phyloP scores from a whole-genome alignment of 2,329 filamentous ascomycete genomes.

The Diaporthe citrichinensis region DNA sequence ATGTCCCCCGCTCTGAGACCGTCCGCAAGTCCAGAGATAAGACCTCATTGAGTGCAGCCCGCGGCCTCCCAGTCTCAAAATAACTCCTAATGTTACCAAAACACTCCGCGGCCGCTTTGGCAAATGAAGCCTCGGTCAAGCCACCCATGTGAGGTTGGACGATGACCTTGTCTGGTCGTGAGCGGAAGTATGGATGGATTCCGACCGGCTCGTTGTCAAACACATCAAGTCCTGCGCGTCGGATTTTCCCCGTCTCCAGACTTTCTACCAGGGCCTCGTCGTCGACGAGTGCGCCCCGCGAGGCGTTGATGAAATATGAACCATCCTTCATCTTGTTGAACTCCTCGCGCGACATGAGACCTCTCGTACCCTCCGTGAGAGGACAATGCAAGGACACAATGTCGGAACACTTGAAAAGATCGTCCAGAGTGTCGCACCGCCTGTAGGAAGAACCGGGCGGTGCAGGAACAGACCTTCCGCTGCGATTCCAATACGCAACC shows the following conservation, averaged over 20 bases:
- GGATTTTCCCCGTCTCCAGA: constrained; percentile 58
- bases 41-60: constrained; percentile 18
- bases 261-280: constrained; percentile 64
- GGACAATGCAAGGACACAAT: constrained; percentile 66
- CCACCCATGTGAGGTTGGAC: constrained; percentile 32
- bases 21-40: background rate
- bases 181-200: constrained; percentile 19
- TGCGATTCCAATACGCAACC: constrained; percentile 29
- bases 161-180: constrained; percentile 27
- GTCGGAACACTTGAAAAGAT: constrained; percentile 64
- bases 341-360: constrained; percentile 63
- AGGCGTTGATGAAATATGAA: constrained; percentile 65
- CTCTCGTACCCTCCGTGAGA: constrained; percentile 61
- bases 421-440: constrained; percentile 61
- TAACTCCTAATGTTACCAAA: constrained; percentile 30
- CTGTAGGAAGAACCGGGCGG: constrained; percentile 59
- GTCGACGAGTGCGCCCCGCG: constrained; percentile 63
- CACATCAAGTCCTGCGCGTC: constrained; percentile 65
- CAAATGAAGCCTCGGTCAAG: constrained; percentile 18
- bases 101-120: constrained; percentile 10
- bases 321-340: constrained; percentile 65
- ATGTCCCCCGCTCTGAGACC: no score
- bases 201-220: constrained; percentile 51
- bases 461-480: constrained; percentile 56
- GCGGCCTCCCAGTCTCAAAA: constrained; percentile 19